phyloP scores from a whole-genome alignment of 1,284 basidiomycete species.

The Malassezia yamatoensis region DNA sequence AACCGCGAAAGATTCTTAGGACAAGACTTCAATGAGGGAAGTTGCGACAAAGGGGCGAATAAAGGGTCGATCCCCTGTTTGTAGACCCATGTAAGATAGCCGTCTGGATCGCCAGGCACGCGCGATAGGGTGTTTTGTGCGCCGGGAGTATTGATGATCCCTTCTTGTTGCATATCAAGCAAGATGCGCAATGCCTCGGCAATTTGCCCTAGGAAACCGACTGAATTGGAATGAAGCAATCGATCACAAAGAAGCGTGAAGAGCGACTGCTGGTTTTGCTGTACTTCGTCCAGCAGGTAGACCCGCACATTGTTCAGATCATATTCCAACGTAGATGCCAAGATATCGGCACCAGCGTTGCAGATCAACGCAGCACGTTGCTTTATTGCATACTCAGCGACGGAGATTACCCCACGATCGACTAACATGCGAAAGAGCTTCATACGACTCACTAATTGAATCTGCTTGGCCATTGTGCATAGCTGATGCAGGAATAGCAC shows the following conservation, averaged over 20 bases:
- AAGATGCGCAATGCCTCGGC: slow-evolving; percentile 78
- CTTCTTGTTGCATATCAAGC: slow-evolving; percentile 56
- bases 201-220: slow-evolving; percentile 80
- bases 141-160: not conserved
- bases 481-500: slow-evolving; percentile 76
- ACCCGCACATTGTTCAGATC: slow-evolving; percentile 75
- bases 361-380: slow-evolving; percentile 57
- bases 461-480: slow-evolving; percentile 88
- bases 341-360: slow-evolving; percentile 74
- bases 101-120: slow-evolving; percentile 70
- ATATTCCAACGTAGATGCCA: slow-evolving; percentile 79
- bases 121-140: slow-evolving; percentile 39
- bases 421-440: slow-evolving; percentile 78
- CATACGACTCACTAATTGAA: slow-evolving; percentile 76
- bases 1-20: slow-evolving; percentile 20
- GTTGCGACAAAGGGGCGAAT: slow-evolving; percentile 65
- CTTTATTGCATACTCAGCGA: slow-evolving; percentile 63
- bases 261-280: slow-evolving; percentile 18
- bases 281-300: slow-evolving; percentile 56
- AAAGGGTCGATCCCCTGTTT: slow-evolving; percentile 61
- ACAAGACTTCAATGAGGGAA: slow-evolving; percentile 58
- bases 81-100: slow-evolving; percentile 88
- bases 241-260: slow-evolving; percentile 54
- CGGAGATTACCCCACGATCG: slow-evolving; percentile 75
- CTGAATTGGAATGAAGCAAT: slow-evolving; percentile 61